phyloP scores from a whole-genome alignment of 441 rosid genomes.

The Erodium chrysanthum region DNA sequence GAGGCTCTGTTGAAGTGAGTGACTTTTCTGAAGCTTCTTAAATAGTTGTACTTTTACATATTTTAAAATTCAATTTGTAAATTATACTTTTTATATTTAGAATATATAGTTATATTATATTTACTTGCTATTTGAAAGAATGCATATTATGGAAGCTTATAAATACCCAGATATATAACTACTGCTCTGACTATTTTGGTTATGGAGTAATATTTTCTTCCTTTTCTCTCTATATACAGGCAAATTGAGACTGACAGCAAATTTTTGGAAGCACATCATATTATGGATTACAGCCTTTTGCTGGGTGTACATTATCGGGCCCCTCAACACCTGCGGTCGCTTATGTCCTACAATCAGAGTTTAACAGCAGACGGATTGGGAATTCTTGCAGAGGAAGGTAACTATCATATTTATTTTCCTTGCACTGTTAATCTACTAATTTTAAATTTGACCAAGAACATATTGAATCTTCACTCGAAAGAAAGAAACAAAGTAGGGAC shows the following conservation, averaged over 20 bases:
- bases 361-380: conserved; percentile 56
- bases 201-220: background rate
- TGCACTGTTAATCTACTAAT: background rate
- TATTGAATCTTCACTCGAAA: background rate
- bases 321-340: conserved; percentile 69
- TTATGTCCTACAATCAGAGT: conserved; percentile 31
- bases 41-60: background rate
- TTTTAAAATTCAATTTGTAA: background rate
- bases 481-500: no score
- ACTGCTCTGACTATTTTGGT: background rate
- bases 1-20: conserved; percentile 69
- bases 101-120: background rate
- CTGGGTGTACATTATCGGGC: conserved; percentile 98
- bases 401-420: conserved; percentile 10
- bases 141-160: conserved; percentile 1
- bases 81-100: background rate
- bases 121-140: background rate
- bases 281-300: conserved; percentile 98
- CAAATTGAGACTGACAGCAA: conserved; percentile 84
- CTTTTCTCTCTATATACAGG: conserved; percentile 31
- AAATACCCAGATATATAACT: background rate
- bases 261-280: conserved; percentile 71
- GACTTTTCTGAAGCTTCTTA: conserved; percentile 15
- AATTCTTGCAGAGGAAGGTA: conserved; percentile 86
- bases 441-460: background rate